phyloP scores from a whole-genome alignment of 2,329 filamentous ascomycete species.

The Cladorrhinum sp. region DNA sequence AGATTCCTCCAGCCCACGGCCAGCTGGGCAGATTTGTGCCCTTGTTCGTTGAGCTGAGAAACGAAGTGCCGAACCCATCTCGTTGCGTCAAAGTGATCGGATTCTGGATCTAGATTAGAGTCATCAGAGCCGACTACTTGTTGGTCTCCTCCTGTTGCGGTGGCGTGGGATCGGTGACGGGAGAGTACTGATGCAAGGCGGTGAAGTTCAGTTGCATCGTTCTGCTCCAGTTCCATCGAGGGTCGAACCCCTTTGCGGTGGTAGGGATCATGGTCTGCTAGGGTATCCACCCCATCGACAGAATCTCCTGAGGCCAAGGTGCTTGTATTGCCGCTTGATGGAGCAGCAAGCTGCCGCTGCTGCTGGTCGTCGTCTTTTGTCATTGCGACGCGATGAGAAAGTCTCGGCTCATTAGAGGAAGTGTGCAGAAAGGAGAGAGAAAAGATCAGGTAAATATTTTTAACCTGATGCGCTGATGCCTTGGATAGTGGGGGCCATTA shows the following conservation, averaged over 20 bases:
- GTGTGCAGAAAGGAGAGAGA: background rate
- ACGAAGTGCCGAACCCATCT: constrained; percentile 43
- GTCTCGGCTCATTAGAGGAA: background rate
- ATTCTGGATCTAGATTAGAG: constrained; percentile 37
- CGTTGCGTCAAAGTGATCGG: constrained; percentile 39
- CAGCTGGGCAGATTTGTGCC: constrained; percentile 50
- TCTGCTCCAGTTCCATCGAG: constrained; percentile 29
- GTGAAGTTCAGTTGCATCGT: constrained; percentile 38
- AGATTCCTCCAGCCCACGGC: constrained; percentile 65
- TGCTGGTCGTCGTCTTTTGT: background rate
- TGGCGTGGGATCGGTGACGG: constrained; percentile 26
- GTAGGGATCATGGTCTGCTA: constrained; percentile 5
- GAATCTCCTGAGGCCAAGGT: background rate
- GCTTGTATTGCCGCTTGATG: background rate
- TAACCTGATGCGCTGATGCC: too few species aligned
- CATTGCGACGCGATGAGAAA: background rate
- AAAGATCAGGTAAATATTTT: background rate
- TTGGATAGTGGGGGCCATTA: background rate
- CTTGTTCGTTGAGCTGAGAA: constrained; percentile 49
- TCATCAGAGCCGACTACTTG: constrained; percentile 23
- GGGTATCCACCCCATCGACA: constrained; percentile 1
- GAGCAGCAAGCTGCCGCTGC: background rate
- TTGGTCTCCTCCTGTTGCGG: background rate
- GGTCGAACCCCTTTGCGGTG: background rate
- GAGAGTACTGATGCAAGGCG: constrained; percentile 41